Evolutionary conservation across 768 basidiomycete species (phyloP).

Genomic region (Candolleomyces eurysporus): DNA sequence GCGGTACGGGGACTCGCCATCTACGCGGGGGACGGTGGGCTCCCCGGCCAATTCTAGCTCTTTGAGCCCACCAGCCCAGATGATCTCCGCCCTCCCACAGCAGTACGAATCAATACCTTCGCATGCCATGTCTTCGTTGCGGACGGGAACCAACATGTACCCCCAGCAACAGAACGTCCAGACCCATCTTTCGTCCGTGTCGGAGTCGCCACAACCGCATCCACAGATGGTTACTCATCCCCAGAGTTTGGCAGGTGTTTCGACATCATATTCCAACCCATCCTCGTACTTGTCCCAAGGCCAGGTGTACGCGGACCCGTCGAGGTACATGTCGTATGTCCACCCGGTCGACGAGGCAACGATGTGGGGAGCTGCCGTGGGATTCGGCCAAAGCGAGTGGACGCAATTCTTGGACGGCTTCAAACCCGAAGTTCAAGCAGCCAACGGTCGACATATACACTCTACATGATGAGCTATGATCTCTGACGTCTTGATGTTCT

Average conservation of each 20-base stretch:
- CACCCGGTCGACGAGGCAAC: constrained; percentile 59
- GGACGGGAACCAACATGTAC: constrained; percentile 16
- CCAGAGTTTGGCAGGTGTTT: constrained; percentile 17
- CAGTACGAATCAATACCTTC: constrained; percentile 34
- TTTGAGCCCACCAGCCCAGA: constrained; percentile 52
- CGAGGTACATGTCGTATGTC: constrained; percentile 42
- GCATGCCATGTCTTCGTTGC: constrained; percentile 26
- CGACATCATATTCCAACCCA: constrained; percentile 14
- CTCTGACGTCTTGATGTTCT: neutral
- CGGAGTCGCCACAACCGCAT: constrained; percentile 27
- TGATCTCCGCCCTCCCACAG: constrained; percentile 33
- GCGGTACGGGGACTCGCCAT: constrained; percentile 48
- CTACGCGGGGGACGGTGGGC: constrained; percentile 41
- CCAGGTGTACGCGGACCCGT: constrained; percentile 36
- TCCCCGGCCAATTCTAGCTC: constrained; percentile 61
- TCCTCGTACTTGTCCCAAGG: constrained; percentile 14
- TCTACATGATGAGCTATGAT: constrained; percentile 8
- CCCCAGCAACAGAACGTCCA: constrained; percentile 16
- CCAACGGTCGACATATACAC: constrained; percentile 6
- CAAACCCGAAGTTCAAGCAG: constrained; percentile 40
- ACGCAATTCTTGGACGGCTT: constrained; percentile 54
- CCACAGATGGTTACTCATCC: constrained; percentile 21
- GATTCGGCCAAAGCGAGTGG: constrained; percentile 79
- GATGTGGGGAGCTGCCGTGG: constrained; percentile 75
- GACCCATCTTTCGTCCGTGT: constrained; percentile 11